Base-by-base conservation (phyloP, 2,329 filamentous ascomycete genomes). In the Colletotrichum eremochloae region DNA sequence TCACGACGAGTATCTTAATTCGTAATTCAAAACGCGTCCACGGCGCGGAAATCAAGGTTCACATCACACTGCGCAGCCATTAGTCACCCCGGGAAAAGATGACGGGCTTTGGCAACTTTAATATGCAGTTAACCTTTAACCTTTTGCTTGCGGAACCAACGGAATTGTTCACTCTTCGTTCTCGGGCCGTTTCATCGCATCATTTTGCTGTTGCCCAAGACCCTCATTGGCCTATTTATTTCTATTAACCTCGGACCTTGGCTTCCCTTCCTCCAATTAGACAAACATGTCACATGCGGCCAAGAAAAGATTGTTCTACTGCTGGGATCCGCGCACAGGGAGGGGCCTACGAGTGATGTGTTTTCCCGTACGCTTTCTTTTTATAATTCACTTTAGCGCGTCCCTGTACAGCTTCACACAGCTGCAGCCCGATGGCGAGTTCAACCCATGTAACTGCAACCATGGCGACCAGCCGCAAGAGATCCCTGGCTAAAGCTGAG, bases 121-220 rank as follows among this genome's bases (percentile, higher is more conserved):
- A 40, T 29, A 11, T 14, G 7, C 46, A n/a, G n/a, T 48, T 42
- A 42, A 29, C 36, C 36, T 42, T 58, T 38, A 42, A 18, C 4
- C 36, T 18, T 40, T 42, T 3, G 15, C n/a, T 15, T 1, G 6
- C 12, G 7, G 15, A 40, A 40, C 36, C 9, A 15, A 42, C 12
- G n/a, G 18, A 31, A 31, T 42, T 5, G 20, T 15, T 11, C 36
- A 14, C 6, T 15, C 18, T n/a, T 31, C n/a, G 33, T n/a, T 5
- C 31, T 53, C 44, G n/a, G 61, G 46, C 40, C 33, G 61, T 63
- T 63, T 63, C 61, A 63, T 38, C 61, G 46, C n/a, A 52, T 53
- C 33, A 42, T 11, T 42, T 36, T 63, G 48, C 33, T 15, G 46
- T 46, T 42, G 36, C 5, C 38, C 38, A 15, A n/a, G 61, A 42